These are phyloP conservation scores for Vanderwaltozyma tropicalis DNA, from an alignment of 805 yeast genomes.

Conservation along the genomic window DNA sequence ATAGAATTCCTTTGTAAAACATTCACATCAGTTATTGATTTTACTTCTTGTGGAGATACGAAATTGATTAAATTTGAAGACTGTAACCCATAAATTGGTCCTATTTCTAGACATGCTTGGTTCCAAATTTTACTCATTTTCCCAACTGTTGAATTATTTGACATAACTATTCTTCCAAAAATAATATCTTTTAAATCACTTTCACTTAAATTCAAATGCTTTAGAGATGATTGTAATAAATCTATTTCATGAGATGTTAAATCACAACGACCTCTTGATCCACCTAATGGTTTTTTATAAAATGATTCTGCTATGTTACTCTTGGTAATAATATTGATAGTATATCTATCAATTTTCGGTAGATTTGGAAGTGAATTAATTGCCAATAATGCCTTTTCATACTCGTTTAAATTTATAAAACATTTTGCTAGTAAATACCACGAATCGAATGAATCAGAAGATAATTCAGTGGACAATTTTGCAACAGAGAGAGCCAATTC, in stretches of 20 bases:
- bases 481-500: slow-evolving; percentile 19
- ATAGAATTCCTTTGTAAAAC: slow-evolving; percentile 22
- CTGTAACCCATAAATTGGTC: slow-evolving; percentile 27
- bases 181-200: slow-evolving; percentile 14
- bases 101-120: slow-evolving; percentile 16
- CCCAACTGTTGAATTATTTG: slow-evolving; percentile 18
- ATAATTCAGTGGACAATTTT: slow-evolving; percentile 17
- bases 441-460: slow-evolving; percentile 24
- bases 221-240: slow-evolving; percentile 1
- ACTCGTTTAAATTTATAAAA: slow-evolving; percentile 17
- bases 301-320: slow-evolving; percentile 6
- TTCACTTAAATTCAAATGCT: slow-evolving; percentile 14
- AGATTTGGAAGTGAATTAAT: slow-evolving; percentile 27
- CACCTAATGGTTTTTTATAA: slow-evolving; percentile 21
- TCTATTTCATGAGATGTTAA: slow-evolving; percentile 20
- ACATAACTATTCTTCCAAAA: slow-evolving; percentile 26
- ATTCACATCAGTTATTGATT: slow-evolving; percentile 17
- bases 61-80: slow-evolving; percentile 22
- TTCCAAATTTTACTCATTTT: slow-evolving; percentile 19
- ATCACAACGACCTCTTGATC: slow-evolving; percentile 6
- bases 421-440: slow-evolving; percentile 24
- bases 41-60: slow-evolving; percentile 23
- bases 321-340: slow-evolving; percentile 5
- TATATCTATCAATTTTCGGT: slow-evolving; percentile 14
- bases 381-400: slow-evolving; percentile 19